These are phyloP conservation scores for Tolypocladium inflatum DNA, from an alignment of 2,329 filamentous ascomycete genomes.

Conservation along the genomic window DNA sequence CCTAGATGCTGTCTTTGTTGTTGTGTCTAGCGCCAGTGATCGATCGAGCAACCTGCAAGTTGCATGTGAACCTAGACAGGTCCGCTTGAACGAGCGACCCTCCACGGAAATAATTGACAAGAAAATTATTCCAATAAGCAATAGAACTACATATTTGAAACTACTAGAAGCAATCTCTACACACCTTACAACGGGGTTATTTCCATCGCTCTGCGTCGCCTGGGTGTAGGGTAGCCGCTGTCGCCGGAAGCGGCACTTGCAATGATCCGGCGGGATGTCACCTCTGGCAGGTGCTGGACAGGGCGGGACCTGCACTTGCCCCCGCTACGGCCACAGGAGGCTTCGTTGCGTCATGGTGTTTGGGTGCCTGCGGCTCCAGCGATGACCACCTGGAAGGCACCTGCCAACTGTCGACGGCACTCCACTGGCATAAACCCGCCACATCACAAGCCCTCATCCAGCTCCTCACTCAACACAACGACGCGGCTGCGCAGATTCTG, in stretches of 20 bases:
- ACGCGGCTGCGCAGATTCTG: not conserved
- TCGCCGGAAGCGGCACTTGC: not conserved
- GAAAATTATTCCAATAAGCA: too few species aligned
- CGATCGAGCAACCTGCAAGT: too few species aligned
- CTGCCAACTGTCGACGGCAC: not conserved
- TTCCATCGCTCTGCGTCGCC: not conserved
- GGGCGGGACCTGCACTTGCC: not conserved
- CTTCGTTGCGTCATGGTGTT: conserved; percentile 21
- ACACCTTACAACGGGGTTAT: too few species aligned
- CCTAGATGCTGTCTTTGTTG: too few species aligned
- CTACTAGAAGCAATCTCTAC: too few species aligned
- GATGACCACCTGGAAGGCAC: not conserved
- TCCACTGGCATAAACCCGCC: not conserved
- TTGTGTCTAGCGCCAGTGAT: too few species aligned
- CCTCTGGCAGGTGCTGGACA: not conserved
- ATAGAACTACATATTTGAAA: too few species aligned
- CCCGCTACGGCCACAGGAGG: not conserved
- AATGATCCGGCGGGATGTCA: conserved; percentile 2
- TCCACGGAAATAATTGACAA: too few species aligned
- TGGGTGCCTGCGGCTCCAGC: conserved; percentile 15
- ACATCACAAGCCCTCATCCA: not conserved
- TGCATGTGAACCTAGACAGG: too few species aligned
- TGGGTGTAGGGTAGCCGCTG: not conserved
- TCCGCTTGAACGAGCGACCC: too few species aligned
- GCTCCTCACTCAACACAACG: not conserved